Evolutionary conservation across 768 basidiomycete species (phyloP).

Genomic region (Naganishia onofrii): DNA sequence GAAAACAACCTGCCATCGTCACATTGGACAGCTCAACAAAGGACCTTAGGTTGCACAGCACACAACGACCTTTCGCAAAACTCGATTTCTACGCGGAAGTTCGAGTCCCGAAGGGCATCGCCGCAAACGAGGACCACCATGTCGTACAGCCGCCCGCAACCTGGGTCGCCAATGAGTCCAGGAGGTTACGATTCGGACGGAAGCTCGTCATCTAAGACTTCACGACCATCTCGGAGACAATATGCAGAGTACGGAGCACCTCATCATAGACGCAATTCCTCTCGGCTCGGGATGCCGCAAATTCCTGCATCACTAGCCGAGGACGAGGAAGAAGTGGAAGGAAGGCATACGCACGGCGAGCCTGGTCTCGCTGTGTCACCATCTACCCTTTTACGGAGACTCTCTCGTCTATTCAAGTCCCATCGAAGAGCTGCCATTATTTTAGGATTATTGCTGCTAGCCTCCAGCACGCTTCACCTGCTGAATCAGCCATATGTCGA

Average conservation of each 20-base stretch:
- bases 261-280: conserved; percentile 5
- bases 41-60: too few relatives aligned
- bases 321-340: conserved; percentile 26
- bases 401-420: conserved; percentile 18
- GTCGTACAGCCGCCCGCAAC: not conserved
- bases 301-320: conserved; percentile 55
- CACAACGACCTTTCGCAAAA: too few relatives aligned
- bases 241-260: not conserved
- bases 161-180: not conserved
- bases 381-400: conserved; percentile 1
- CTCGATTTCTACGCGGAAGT: too few relatives aligned
- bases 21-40: too few relatives aligned
- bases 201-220: not conserved
- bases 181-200: conserved; percentile 9
- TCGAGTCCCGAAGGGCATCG: not conserved
- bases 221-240: not conserved
- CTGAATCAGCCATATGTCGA: conserved; percentile 19
- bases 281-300: not conserved
- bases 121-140: not conserved
- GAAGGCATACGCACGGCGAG: conserved; percentile 23
- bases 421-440: conserved; percentile 1
- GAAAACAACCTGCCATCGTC: too few relatives aligned
- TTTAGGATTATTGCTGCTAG: conserved; percentile 8
- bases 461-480: conserved; percentile 6
- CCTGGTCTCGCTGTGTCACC: conserved; percentile 31